Base-by-base conservation (phyloP, 139 green algal genomes). In the Micractinium sp. region DNA sequence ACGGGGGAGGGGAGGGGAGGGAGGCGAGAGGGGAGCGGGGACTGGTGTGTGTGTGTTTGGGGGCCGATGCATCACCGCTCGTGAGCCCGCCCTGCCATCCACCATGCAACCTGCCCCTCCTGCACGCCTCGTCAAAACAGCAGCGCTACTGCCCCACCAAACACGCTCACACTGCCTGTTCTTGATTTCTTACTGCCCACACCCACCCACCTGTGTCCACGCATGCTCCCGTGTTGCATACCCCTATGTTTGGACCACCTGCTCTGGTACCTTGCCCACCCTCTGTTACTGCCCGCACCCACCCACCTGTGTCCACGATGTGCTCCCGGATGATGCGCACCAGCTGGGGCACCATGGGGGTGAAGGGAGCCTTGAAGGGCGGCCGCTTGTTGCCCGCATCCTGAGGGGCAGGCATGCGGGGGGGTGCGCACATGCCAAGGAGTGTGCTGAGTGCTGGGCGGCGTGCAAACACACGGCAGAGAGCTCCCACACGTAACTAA, bases 321-420 rank as follows among this genome's bases (percentile, higher is more conserved):
- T 92, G 94, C 20, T 75, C 84, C 0, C 91, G 88, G 2, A 95
- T 27, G 0, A 91, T 73, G 0, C 60, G 67, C 33, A 95, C 85
- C 71, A 94, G 86, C 36, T 69, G 63, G 3, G 93, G 93, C 38
- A 96, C 87, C 38, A 87, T 84, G 63, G 47, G 29, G 0, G 93
- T 93, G 89, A 93, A 96, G 36, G 94, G 94, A 0, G 92, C 90
- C 31, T 38, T 36, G 61, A 91, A 94, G 0, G 94, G 93, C 47
- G 93, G 61, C 14, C 67, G 81, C 85, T 66, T 90, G 89, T 82
- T 89, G 53, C 20, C 29, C 16, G 78, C 86, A 19, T 90, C 86
- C 86, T 90, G 86, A 35, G 27, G 33, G 20, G 22, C 9, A 33
- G 53, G n/a, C 31, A 47, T n/a, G 13, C 3, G 3, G 75, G 47